phyloP scores from a whole-genome alignment of 805 yeast genomes.

The Pichia gijzeniarum region DNA sequence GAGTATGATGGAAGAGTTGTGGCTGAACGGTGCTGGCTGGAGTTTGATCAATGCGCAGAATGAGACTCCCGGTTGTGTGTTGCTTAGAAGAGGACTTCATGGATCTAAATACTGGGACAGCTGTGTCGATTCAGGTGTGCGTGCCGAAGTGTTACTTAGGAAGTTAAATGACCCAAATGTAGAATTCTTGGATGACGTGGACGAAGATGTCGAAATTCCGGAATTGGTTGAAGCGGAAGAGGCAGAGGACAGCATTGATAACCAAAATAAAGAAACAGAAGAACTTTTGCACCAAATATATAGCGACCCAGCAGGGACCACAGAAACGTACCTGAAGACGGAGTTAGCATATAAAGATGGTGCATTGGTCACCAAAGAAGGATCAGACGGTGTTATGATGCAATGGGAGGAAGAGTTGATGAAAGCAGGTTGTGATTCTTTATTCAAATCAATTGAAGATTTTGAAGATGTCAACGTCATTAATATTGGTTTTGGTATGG shows the following conservation, averaged over 20 bases:
- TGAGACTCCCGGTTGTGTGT: conserved; percentile 81
- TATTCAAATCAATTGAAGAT: conserved; percentile 43
- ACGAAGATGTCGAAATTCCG: conserved; percentile 15
- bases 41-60: conserved; percentile 62
- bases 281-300: conserved; percentile 17
- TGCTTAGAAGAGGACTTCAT: conserved; percentile 44
- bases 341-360: conserved; percentile 61
- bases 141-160: conserved; percentile 78
- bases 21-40: conserved; percentile 93
- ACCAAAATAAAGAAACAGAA: conserved; percentile 7
- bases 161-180: conserved; percentile 58
- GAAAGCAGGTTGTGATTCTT: conserved; percentile 70
- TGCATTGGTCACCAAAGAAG: conserved; percentile 64
- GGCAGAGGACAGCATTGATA: background rate
- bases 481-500: conserved; percentile 96
- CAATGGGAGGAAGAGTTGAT: conserved; percentile 85
- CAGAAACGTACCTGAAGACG: conserved; percentile 56
- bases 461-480: conserved; percentile 44
- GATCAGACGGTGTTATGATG: conserved; percentile 95
- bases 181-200: conserved; percentile 47
- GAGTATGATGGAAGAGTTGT: conserved; percentile 55
- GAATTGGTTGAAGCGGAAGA: conserved; percentile 14
- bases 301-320: conserved; percentile 58
- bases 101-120: conserved; percentile 36
- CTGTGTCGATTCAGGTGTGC: conserved; percentile 79